phyloP scores from a whole-genome alignment of 2,329 filamentous ascomycete species.

The Colletotrichum liaoningense region DNA sequence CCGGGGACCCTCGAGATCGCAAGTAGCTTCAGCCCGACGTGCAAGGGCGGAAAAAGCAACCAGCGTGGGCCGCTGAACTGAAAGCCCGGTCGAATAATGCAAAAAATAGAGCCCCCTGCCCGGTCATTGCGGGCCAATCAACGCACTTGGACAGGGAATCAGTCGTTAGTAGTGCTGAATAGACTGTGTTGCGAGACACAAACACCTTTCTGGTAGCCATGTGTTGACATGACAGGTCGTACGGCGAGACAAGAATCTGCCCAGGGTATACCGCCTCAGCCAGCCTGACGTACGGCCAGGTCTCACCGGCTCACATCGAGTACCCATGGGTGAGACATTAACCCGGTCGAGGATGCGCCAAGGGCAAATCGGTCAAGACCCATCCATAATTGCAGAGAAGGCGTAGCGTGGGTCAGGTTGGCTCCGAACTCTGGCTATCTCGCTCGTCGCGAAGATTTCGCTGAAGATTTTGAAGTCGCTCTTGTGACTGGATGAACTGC shows the following conservation, averaged over 20 bases:
- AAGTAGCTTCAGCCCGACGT: conserved; percentile 14
- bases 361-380: conserved; percentile 28
- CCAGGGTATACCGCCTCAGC: conserved; percentile 17
- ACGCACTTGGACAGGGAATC: conserved; percentile 6
- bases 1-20: conserved; percentile 10
- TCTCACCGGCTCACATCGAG: conserved; percentile 19
- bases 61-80: conserved; percentile 21
- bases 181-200: conserved; percentile 29
- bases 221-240: conserved; percentile 18
- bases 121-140: conserved; percentile 18
- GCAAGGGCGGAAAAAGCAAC: conserved; percentile 26
- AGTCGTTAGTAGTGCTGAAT: conserved; percentile 1
- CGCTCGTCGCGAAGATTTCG: conserved; percentile 60
- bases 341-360: conserved; percentile 6
- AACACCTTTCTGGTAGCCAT: conserved; percentile 7
- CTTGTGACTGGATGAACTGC: conserved; percentile 40
- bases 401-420: conserved; percentile 66
- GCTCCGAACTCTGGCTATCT: conserved; percentile 62
- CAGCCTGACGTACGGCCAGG: conserved; percentile 26
- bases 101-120: conserved; percentile 9
- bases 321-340: conserved; percentile 19
- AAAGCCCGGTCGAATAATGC: conserved; percentile 18
- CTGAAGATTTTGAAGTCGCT: conserved; percentile 66
- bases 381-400: conserved; percentile 37
- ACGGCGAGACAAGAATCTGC: conserved; percentile 10